These are phyloP conservation scores for Boletus patriciae DNA, from an alignment of 768 basidiomycete species.

Conservation along the genomic window DNA sequence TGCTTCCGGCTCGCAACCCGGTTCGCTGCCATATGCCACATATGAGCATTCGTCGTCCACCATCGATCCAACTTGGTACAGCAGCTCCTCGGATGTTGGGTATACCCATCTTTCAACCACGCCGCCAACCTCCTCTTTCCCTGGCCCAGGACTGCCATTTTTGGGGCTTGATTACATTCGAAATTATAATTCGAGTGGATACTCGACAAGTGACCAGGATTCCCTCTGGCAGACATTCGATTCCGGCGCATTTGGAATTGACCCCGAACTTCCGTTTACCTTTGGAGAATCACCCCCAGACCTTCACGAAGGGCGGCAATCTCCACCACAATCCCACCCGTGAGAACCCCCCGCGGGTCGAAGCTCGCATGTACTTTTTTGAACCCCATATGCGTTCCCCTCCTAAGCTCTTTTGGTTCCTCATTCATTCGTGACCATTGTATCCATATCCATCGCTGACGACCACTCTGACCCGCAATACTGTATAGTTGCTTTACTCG, in stretches of 20 bases:
- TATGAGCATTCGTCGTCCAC: slow-evolving; percentile 44
- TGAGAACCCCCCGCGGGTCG: slow-evolving; percentile 9
- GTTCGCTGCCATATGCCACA: slow-evolving; percentile 42
- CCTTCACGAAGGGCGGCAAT: slow-evolving; percentile 30
- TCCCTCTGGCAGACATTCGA: slow-evolving; percentile 63
- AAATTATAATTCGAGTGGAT: slow-evolving; percentile 60
- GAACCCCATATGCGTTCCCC: slow-evolving; percentile 15
- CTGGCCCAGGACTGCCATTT: slow-evolving; percentile 77
- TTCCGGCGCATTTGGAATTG: slow-evolving; percentile 68
- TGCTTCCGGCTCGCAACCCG: slow-evolving; percentile 36
- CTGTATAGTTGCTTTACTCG: slow-evolving; percentile 27
- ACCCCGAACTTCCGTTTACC: slow-evolving; percentile 77
- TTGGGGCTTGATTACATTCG: slow-evolving; percentile 81
- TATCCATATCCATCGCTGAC: slow-evolving; percentile 33
- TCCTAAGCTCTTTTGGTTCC: slow-evolving; percentile 3
- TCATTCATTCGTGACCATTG: slow-evolving; percentile 18
- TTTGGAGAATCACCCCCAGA: slow-evolving; percentile 39
- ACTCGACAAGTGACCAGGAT: slow-evolving; percentile 39
- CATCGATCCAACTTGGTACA: slow-evolving; percentile 41
- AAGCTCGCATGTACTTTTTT: slow-evolving; percentile 10
- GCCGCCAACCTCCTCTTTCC: slow-evolving; percentile 62
- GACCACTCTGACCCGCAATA: slow-evolving; percentile 19
- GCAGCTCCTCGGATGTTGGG: slow-evolving; percentile 39
- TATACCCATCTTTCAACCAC: slow-evolving; percentile 51
- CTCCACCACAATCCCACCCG: slow-evolving; percentile 24